A percentile compares a stretch with the other conserved stretches of the same genome.
phyloP scores from a whole-genome alignment of 768 basidiomycete genomes.

The Boletus edulis region DNA sequence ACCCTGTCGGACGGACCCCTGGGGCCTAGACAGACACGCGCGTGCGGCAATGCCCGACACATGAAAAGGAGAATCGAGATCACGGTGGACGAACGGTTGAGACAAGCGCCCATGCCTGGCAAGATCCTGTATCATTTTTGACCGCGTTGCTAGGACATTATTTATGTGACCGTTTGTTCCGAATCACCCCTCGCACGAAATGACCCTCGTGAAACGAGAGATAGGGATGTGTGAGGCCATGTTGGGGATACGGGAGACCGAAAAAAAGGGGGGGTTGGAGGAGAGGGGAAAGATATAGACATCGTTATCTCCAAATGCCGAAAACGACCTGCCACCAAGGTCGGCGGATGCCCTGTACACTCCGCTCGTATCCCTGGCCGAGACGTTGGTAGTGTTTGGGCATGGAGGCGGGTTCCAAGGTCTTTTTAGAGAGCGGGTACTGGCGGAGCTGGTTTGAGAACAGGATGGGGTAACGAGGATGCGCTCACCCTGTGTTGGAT shows the following conservation, averaged over 20 bases:
- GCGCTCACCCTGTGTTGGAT: slow-evolving; percentile 54
- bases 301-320: slow-evolving; percentile 51
- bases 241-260: neutral
- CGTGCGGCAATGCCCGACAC: neutral
- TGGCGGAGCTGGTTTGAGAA: slow-evolving; percentile 30
- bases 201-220: neutral
- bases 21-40: neutral
- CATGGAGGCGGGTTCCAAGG: slow-evolving; percentile 64
- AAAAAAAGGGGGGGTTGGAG: no score
- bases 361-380: slow-evolving; percentile 71
- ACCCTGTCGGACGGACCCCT: neutral
- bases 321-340: slow-evolving; percentile 88
- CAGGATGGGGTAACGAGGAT: no score
- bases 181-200: neutral
- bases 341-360: slow-evolving; percentile 68
- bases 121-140: neutral
- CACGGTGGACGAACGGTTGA: no score
- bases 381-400: slow-evolving; percentile 74
- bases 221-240: neutral
- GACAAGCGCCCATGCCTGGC: no score
- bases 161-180: slow-evolving; percentile 3
- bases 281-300: no score
- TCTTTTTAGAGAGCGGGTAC: slow-evolving; percentile 67
- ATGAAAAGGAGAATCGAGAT: no score
- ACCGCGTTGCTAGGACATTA: neutral